These are phyloP conservation scores for Podospora appendiculata DNA, from an alignment of 495 filamentous ascomycete species.

Conservation along the genomic window DNA sequence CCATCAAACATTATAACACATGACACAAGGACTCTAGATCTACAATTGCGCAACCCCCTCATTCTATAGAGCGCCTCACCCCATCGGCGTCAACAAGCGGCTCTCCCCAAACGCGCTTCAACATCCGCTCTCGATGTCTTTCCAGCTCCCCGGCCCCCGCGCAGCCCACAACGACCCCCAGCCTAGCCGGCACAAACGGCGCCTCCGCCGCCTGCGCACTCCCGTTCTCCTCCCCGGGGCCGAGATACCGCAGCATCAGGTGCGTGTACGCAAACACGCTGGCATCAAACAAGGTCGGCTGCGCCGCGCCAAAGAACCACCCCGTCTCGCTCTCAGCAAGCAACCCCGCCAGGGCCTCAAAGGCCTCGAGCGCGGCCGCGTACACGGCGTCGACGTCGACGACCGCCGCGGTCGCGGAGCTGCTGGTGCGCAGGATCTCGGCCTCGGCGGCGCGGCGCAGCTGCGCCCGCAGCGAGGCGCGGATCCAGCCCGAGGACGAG, in stretches of 20 bases:
- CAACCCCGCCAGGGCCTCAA: slow-evolving; percentile 64
- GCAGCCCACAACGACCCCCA: slow-evolving; percentile 40
- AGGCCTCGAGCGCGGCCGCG: slow-evolving; percentile 59
- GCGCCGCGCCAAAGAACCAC: slow-evolving; percentile 32
- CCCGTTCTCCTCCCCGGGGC: background rate
- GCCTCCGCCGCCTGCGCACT: background rate
- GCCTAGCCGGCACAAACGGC: slow-evolving; percentile 29
- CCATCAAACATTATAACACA: no score
- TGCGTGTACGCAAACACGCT: slow-evolving; percentile 87
- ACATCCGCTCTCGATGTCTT: slow-evolving; percentile 23
- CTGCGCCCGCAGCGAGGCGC: slow-evolving; percentile 51
- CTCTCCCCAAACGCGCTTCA: no score
- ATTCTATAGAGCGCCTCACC: no score
- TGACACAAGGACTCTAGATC: no score
- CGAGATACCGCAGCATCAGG: slow-evolving; percentile 46
- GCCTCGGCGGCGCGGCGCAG: slow-evolving; percentile 62
- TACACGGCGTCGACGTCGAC: slow-evolving; percentile 59
- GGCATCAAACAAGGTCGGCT: slow-evolving; percentile 76
- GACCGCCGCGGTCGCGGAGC: slow-evolving; percentile 25
- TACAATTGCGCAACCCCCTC: no score
- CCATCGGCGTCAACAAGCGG: no score
- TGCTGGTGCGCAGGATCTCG: slow-evolving; percentile 68
- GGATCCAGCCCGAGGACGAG: slow-evolving; percentile 56
- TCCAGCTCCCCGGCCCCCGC: slow-evolving; percentile 18
- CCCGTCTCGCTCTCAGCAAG: slow-evolving; percentile 46